Percentiles rank a stretch among this genome's conserved stretches.
phyloP scores from a whole-genome alignment of 306 rosid species.

The Quercus alba region DNA sequence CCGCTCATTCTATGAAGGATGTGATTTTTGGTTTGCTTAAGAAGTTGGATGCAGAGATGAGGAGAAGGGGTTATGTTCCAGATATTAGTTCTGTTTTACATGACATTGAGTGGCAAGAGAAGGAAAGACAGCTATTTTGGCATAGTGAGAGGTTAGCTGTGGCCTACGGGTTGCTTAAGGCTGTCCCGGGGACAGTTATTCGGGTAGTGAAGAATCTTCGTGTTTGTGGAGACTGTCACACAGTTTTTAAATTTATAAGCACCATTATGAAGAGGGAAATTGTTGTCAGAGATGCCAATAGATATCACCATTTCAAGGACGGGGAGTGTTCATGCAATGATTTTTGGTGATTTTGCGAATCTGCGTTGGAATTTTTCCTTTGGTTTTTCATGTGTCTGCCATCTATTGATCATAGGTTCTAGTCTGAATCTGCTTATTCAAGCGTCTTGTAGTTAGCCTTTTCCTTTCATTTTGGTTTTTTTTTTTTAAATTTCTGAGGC shows the following conservation, averaged over 20 bases:
- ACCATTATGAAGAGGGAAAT: slow-evolving; percentile 61
- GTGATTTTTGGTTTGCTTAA: slow-evolving; percentile 54
- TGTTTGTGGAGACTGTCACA: slow-evolving; percentile 84
- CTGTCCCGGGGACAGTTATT: slow-evolving; percentile 58
- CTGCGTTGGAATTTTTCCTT: neutral
- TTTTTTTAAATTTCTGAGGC: neutral
- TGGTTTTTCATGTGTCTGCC: neutral
- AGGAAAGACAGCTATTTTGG: slow-evolving; percentile 79
- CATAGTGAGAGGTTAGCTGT: slow-evolving; percentile 88
- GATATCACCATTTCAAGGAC: slow-evolving; percentile 76
- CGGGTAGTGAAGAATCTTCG: slow-evolving; percentile 81
- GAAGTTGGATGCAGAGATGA: slow-evolving; percentile 65
- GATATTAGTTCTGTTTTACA: slow-evolving; percentile 73
- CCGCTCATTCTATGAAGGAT: slow-evolving; percentile 65
- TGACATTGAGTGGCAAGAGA: slow-evolving; percentile 80
- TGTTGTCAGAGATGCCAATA: slow-evolving; percentile 68
- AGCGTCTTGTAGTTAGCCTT: neutral
- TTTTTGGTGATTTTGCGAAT: slow-evolving; percentile 58
- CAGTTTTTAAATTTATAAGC: slow-evolving; percentile 71
- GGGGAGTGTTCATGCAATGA: slow-evolving; percentile 82
- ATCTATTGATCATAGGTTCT: neutral
- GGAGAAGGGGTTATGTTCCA: slow-evolving; percentile 78
- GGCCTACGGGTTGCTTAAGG: slow-evolving; percentile 74
- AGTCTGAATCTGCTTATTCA: neutral
- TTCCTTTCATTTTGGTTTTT: neutral